phyloP scores from a whole-genome alignment of 768 basidiomycete species.

The Roridomyces roridus region DNA sequence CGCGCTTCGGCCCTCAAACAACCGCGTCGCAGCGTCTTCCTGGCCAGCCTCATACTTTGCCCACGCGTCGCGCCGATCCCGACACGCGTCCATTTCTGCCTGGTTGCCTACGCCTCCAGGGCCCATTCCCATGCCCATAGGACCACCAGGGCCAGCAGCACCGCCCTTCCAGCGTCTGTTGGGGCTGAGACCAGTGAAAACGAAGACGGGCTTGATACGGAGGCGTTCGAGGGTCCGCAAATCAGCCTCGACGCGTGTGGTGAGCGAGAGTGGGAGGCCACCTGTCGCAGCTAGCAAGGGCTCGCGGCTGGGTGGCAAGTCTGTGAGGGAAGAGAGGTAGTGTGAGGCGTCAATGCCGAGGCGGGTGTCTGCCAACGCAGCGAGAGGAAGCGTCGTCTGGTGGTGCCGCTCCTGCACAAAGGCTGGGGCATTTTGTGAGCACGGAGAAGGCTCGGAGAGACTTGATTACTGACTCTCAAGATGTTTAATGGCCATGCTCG shows the following conservation, averaged over 20 bases:
- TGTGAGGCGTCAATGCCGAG: constrained; percentile 96
- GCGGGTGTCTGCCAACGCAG: constrained; percentile 85
- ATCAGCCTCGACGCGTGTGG: constrained; percentile 89
- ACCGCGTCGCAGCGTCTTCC: constrained; percentile 85
- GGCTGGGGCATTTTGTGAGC: constrained; percentile 47
- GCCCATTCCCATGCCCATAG: constrained; percentile 46
- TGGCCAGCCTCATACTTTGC: constrained; percentile 90
- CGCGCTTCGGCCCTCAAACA: constrained; percentile 79
- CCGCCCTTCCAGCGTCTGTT: constrained; percentile 69
- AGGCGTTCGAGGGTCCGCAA: constrained; percentile 88
- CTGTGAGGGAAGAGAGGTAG: constrained; percentile 83
- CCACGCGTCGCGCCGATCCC: constrained; percentile 89
- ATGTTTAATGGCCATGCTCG: constrained; percentile 79
- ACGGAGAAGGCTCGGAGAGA: constrained; percentile 20
- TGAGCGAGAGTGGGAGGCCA: constrained; percentile 89
- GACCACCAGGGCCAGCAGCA: not conserved
- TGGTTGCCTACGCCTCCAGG: constrained; percentile 9
- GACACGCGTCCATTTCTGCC: constrained; percentile 64
- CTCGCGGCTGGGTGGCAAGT: constrained; percentile 80
- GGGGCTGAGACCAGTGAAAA: constrained; percentile 89
- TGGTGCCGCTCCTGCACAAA: constrained; percentile 91
- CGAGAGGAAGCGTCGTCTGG: constrained; percentile 80
- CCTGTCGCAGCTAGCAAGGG: constrained; percentile 94
- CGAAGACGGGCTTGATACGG: constrained; percentile 97
- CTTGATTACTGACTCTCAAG: constrained; percentile 67